A percentile compares a stretch with the other conserved stretches of the same genome.
phyloP scores from a whole-genome alignment of 2,329 filamentous ascomycete species.

The Aureobasidium pullulans region DNA sequence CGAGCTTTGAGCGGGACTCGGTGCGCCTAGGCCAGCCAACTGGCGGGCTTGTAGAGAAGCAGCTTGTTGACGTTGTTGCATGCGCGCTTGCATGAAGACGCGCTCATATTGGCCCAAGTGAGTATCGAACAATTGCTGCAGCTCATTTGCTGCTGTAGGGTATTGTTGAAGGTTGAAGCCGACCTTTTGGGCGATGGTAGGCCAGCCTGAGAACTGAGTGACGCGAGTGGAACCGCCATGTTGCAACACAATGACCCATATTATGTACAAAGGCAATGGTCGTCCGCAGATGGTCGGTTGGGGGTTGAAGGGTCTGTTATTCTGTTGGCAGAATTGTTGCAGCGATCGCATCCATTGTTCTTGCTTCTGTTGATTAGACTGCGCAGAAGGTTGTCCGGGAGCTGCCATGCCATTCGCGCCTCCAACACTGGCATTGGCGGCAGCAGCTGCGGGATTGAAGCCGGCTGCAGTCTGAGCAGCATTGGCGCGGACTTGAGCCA shows the following conservation, averaged over 20 bases:
- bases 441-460: slow-evolving; percentile 11
- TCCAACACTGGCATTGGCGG: slow-evolving; percentile 17
- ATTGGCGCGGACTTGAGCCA: slow-evolving; percentile 20
- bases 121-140: slow-evolving; percentile 65
- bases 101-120: slow-evolving; percentile 74
- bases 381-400: slow-evolving; percentile 17
- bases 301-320: slow-evolving; percentile 64
- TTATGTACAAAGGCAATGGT: slow-evolving; percentile 62
- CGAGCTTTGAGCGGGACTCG: slow-evolving; percentile 20
- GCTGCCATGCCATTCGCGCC: slow-evolving; percentile 8
- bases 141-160: slow-evolving; percentile 59
- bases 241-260: slow-evolving; percentile 73
- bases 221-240: slow-evolving; percentile 70
- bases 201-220: slow-evolving; percentile 64
- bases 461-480: neutral
- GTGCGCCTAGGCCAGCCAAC: slow-evolving; percentile 32
- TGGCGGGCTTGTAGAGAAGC: slow-evolving; percentile 30
- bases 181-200: slow-evolving; percentile 53
- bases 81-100: slow-evolving; percentile 51
- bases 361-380: slow-evolving; percentile 21
- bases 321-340: slow-evolving; percentile 66
- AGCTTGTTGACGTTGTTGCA: slow-evolving; percentile 29
- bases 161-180: slow-evolving; percentile 36
- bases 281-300: slow-evolving; percentile 69
- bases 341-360: slow-evolving; percentile 58